A percentile compares a stretch with the other conserved stretches of the same genome.
Conservation (phyloP, 768 basidiomycete species). For the Auricularia auricula-judae region DNA sequence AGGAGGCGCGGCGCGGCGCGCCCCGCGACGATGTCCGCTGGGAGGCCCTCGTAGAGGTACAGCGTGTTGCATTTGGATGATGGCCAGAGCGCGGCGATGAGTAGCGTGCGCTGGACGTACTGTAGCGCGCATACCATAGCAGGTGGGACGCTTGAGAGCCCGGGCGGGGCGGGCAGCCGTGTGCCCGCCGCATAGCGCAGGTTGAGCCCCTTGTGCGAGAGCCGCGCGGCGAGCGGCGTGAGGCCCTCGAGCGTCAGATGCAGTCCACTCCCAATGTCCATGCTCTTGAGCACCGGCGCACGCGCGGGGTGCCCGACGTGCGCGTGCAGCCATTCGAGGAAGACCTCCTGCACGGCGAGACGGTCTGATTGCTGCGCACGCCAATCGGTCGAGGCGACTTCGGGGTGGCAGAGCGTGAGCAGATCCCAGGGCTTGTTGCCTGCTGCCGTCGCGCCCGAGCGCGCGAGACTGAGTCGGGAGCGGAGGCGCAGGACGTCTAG, state of each 20-base stretch:
- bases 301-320: background rate
- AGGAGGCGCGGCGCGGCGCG: background rate
- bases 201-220: background rate
- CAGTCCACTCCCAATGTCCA: background rate
- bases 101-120: background rate
- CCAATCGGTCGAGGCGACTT: background rate
- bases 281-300: background rate
- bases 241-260: background rate
- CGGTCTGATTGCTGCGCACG: background rate
- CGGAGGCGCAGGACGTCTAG: background rate
- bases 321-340: background rate
- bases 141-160: background rate
- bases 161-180: background rate
- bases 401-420: background rate
- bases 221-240: background rate
- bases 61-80: background rate
- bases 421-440: background rate
- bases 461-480: background rate
- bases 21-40: background rate
- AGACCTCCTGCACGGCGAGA: background rate
- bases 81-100: background rate
- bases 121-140: background rate
- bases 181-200: background rate
- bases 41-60: background rate
- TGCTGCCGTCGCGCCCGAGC: background rate